Evolutionary conservation across 1,139 yeast genomes (phyloP), one percentile per base, ranked within the genome.

Genomic region (Kodamaea plutei): DNA sequence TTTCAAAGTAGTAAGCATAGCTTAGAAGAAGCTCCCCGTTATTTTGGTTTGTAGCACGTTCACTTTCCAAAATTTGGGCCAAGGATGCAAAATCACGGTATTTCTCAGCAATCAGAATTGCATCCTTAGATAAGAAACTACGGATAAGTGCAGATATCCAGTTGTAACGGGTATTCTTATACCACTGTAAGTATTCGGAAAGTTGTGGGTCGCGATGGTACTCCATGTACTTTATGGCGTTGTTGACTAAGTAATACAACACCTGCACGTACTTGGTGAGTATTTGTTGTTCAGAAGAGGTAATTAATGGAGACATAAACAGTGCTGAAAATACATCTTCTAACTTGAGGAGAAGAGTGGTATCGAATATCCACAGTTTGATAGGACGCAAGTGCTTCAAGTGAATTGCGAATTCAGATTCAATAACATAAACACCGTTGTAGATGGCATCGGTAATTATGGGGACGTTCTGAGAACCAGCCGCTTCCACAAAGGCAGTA

Each of bases 11-110:
- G 23, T 60, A 56, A 20, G 64, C 64, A 38, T 82, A 76, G 33
- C 62, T 62, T 25, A 55, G 45, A 26, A 29, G 18, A 6, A 59
- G 34, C 23, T 41, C 34, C n/a, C 29, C 30, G n/a, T 29, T 26
- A 8, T 56, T 53, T 16, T 48, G 54, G 6, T 50, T 34, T 22
- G n/a, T 1, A 67, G 52, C 12, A 38, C 43, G 16, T 41, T 78
- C 77, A 15, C 69, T 63, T 28, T 78, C 82, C 16, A 84, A 58
- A 5, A 87, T 72, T 38, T 73, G 76, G 0, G 79, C 82, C 26
- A 88, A 58, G 1, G 89, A 75, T 14, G 73, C 61, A 45, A 82
- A 70, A 49, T 87, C 95, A 15, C 61, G 55, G 50, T 78, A 83
- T 20, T 65, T 62, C 45, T 85, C 95, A 1, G 87, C 75, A 25